A percentile compares a stretch with the other conserved stretches of the same genome.
These are phyloP conservation scores for Tricholoma matsutake DNA, from an alignment of 768 basidiomycete genomes.

Conservation along the genomic window DNA sequence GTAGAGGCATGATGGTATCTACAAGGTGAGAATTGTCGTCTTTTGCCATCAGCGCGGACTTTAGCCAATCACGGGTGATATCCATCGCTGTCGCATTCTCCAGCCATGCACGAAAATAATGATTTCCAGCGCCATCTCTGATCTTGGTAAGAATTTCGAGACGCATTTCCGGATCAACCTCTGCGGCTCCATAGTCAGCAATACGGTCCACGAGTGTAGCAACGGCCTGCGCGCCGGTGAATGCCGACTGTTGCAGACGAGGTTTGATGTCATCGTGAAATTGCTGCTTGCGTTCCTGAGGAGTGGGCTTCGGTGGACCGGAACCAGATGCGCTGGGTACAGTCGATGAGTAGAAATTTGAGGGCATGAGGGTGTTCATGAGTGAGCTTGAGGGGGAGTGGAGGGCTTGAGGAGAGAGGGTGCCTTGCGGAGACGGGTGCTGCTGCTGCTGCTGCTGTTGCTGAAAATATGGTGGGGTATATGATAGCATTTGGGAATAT, in stretches of 20 bases:
- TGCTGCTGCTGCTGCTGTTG: constrained; percentile 34
- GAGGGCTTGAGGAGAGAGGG: constrained; percentile 67
- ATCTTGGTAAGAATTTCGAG: constrained; percentile 78
- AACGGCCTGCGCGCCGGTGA: constrained; percentile 71
- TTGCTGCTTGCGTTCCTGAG: constrained; percentile 52
- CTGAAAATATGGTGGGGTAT: constrained; percentile 23
- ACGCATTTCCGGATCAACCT: constrained; percentile 63
- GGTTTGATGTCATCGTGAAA: constrained; percentile 54
- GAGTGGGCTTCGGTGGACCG: constrained; percentile 30
- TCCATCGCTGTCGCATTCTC: constrained; percentile 76
- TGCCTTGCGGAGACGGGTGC: constrained; percentile 46
- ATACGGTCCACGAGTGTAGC: constrained; percentile 56
- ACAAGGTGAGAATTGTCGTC: constrained; percentile 48
- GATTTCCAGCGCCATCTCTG: constrained; percentile 79
- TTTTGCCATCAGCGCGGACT: constrained; percentile 58
- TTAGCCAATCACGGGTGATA: constrained; percentile 79
- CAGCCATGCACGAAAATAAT: constrained; percentile 84
- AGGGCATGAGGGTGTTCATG: constrained; percentile 34
- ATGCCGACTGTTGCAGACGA: constrained; percentile 53
- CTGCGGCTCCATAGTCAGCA: constrained; percentile 54
- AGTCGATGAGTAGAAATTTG: constrained; percentile 31
- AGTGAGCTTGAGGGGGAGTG: constrained; percentile 53
- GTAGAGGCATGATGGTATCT: constrained; percentile 82
- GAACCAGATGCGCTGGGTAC: constrained; percentile 17
- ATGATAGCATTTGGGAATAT: constrained; percentile 40